Evolutionary conservation across 108 stramenopile species (phyloP), one percentile per base, ranked within the genome.

Genomic region (Skeletonema menzelii): DNA sequence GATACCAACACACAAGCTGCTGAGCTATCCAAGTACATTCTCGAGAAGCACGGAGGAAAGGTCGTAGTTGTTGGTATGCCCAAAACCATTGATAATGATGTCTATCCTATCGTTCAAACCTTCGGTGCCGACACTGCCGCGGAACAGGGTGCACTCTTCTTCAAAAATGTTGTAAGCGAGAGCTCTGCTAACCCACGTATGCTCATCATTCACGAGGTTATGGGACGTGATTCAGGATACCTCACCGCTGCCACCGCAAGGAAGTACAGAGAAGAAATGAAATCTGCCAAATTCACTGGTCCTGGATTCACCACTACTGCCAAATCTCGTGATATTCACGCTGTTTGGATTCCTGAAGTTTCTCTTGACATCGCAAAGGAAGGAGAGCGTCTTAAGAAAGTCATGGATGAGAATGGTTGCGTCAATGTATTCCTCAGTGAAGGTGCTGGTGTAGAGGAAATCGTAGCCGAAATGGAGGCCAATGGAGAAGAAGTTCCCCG

Each of bases 1-100:
- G 95, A 96, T 58, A 96, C 95, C 67, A 96, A 93, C 78, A 96
- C 95, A 13, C 95, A 96, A 67, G 95, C 95, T 30, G 95, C 93
- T 15, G 82, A 85, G 26, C 85, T 96, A 13, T 90, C 93, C 34
- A 86, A 89, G 31, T 94, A 93, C 74, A 72, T 93, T n/a, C 81
- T 93, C 38, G 87, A 89, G 44, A 69, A 91, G 47, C 90, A 94
- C 65, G 79, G 79, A 24, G 93, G 93, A 46, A 91, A 88, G 72
- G 91, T 96, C 37, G 67, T 82, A 55, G 95, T 96, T 59, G 78
- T 96, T 56, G 95, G 95, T 30, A 93, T 96, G 91, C 95, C 95
- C 58, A 96, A 96, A 79, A 85, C 85, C 55, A 82, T 85, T 55
- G 92, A 93, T 82, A 93, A 96, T 76, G 95, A 96, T 75, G 95